These are phyloP conservation scores for Suillus hirtellus DNA, from an alignment of 768 basidiomycete species.

Conservation along the genomic window DNA sequence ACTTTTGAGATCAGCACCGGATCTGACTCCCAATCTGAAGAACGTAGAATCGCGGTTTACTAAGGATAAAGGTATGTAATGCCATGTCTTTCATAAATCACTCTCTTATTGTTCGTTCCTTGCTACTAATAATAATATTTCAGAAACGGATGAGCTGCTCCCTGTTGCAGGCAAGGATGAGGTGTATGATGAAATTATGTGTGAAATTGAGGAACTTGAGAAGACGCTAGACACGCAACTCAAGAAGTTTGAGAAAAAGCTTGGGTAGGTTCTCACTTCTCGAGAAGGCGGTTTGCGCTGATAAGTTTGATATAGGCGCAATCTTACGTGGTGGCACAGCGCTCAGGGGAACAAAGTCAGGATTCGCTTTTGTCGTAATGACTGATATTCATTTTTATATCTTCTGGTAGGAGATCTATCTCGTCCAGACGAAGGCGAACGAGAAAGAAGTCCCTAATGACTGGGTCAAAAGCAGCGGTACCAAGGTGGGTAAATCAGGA, in stretches of 20 bases:
- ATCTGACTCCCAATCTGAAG: constrained; percentile 69
- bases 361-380: constrained; percentile 1
- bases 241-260: constrained; percentile 61
- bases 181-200: constrained; percentile 75
- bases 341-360: constrained; percentile 77
- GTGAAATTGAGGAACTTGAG: constrained; percentile 73
- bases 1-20: constrained; percentile 78
- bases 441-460: constrained; percentile 71
- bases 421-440: constrained; percentile 68
- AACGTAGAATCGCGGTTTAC: constrained; percentile 71
- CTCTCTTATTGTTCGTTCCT: not conserved
- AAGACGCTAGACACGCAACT: constrained; percentile 66
- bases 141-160: constrained; percentile 68
- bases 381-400: constrained; percentile 1
- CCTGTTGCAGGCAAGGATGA: constrained; percentile 87
- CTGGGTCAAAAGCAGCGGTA: constrained; percentile 80
- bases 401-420: constrained; percentile 76
- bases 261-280: constrained; percentile 48
- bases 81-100: not conserved
- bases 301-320: constrained; percentile 41
- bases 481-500: constrained; percentile 56
- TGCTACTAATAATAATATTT: constrained; percentile 7
- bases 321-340: constrained; percentile 72
- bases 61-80: constrained; percentile 54
- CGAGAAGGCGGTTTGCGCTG: constrained; percentile 12